phyloP scores from a whole-genome alignment of 179 eudicot genomes.

The Spergularia azorica region DNA sequence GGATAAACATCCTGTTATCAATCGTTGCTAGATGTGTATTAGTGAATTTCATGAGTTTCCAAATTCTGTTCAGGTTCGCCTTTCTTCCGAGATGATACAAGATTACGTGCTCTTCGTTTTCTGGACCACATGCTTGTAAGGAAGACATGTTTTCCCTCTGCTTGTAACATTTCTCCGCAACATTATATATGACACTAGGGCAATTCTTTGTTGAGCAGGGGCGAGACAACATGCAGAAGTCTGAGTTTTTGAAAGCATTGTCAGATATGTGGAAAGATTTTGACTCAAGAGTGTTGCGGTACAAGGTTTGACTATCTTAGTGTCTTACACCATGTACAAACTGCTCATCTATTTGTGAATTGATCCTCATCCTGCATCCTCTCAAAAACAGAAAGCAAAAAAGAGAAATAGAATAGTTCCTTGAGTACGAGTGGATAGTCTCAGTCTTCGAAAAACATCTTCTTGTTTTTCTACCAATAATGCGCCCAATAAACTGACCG shows the following conservation, averaged over 20 bases:
- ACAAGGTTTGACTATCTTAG: conserved; percentile 66
- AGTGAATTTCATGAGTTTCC: conserved; percentile 8
- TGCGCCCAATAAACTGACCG: background rate
- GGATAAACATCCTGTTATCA: background rate
- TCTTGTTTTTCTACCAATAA: background rate
- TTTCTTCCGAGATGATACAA: conserved; percentile 93
- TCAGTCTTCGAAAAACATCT: background rate
- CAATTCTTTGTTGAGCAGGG: conserved; percentile 49
- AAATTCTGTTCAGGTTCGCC: conserved; percentile 61
- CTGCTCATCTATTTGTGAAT: background rate
- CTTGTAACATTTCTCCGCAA: conserved; percentile 37
- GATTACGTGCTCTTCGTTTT: conserved; percentile 99
- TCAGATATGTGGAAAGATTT: conserved; percentile 99
- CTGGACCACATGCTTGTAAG: conserved; percentile 98
- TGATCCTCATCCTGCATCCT: background rate
- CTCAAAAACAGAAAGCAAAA: background rate
- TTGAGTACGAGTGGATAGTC: background rate
- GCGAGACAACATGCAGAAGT: conserved; percentile 98
- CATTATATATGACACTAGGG: background rate
- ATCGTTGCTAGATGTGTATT: background rate
- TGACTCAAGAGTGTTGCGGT: conserved; percentile 93
- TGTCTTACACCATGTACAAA: conserved; percentile 1
- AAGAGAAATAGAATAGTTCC: background rate
- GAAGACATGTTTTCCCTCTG: conserved; percentile 41
- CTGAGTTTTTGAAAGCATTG: conserved; percentile 92